Percentiles rank a stretch among this genome's conserved stretches.
phyloP scores from a whole-genome alignment of 2,329 filamentous ascomycete genomes.

The Claviceps sorghi region DNA sequence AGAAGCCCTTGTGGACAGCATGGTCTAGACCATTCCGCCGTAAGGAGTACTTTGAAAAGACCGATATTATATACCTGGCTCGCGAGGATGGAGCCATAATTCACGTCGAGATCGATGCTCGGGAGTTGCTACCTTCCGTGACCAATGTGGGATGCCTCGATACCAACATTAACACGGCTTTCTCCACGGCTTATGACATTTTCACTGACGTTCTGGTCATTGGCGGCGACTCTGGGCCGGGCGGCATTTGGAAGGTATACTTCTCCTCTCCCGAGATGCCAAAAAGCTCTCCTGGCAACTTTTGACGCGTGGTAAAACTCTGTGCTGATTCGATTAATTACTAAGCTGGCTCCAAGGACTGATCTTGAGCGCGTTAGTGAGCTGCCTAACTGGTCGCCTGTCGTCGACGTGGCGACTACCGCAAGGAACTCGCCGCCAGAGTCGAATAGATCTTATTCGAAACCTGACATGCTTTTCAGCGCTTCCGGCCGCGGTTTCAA shows the following conservation, averaged over 20 bases:
- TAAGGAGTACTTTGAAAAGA: slow-evolving; percentile 42
- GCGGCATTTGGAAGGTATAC: slow-evolving; percentile 56
- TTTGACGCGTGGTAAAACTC: neutral
- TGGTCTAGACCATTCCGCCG: slow-evolving; percentile 70
- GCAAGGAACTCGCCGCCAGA: neutral
- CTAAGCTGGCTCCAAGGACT: slow-evolving; percentile 39
- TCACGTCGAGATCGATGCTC: slow-evolving; percentile 52
- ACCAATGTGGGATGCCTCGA: slow-evolving; percentile 48
- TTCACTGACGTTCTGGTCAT: slow-evolving; percentile 66
- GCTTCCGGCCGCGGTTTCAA: slow-evolving; percentile 48
- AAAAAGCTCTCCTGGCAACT: neutral
- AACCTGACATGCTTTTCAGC: slow-evolving; percentile 45
- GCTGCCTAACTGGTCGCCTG: slow-evolving; percentile 51
- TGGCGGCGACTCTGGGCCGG: slow-evolving; percentile 64
- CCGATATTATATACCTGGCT: slow-evolving; percentile 72
- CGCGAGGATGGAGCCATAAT: slow-evolving; percentile 75
- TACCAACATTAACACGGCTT: slow-evolving; percentile 66
- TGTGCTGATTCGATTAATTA: neutral
- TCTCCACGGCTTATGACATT: slow-evolving; percentile 56
- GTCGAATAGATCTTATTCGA: slow-evolving; percentile 13
- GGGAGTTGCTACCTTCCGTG: slow-evolving; percentile 38
- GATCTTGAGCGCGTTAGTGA: slow-evolving; percentile 25
- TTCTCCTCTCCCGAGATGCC: neutral
- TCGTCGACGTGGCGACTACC: slow-evolving; percentile 36
- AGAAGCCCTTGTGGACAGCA: slow-evolving; percentile 56